phyloP scores from a whole-genome alignment of 2,329 filamentous ascomycete species.

The Penicillium sp. region DNA sequence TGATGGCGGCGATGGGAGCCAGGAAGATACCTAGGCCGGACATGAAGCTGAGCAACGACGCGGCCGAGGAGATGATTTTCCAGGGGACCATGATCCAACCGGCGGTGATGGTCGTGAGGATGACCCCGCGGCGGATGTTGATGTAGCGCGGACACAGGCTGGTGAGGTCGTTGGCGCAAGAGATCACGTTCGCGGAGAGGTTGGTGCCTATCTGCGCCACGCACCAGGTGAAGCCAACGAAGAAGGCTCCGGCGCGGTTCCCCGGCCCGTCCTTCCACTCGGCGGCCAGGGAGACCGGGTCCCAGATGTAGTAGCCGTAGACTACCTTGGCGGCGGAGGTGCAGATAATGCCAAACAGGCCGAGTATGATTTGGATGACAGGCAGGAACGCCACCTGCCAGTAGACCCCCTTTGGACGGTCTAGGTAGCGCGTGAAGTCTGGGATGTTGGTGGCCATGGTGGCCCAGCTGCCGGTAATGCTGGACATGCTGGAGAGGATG shows the following conservation, averaged over 20 bases:
- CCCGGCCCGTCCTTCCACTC: not conserved
- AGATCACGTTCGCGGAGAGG: constrained; percentile 76
- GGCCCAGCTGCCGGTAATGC: constrained; percentile 12
- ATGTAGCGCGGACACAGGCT: constrained; percentile 71
- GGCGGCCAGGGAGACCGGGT: constrained; percentile 2
- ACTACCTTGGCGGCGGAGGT: not conserved
- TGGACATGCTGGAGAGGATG: constrained; percentile 15
- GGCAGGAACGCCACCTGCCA: constrained; percentile 6
- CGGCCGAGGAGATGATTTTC: constrained; percentile 41
- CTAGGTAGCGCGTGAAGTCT: constrained; percentile 18
- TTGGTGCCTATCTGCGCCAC: constrained; percentile 78
- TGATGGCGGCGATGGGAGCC: constrained; percentile 37
- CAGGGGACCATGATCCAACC: constrained; percentile 37
- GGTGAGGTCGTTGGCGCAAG: constrained; percentile 72
- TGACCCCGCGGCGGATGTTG: constrained; percentile 68
- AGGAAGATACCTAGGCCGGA: constrained; percentile 43
- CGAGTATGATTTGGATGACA: constrained; percentile 2
- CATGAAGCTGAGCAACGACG: constrained; percentile 43
- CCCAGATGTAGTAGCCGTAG: not conserved
- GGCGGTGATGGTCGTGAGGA: not conserved
- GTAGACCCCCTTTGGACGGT: constrained; percentile 5
- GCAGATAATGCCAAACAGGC: constrained; percentile 1
- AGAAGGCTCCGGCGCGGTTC: constrained; percentile 62
- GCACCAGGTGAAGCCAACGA: constrained; percentile 63
- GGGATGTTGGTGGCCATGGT: constrained; percentile 19